Base-by-base conservation (phyloP, 306 rosid species). In the Gynostemma pentaphyllum region DNA sequence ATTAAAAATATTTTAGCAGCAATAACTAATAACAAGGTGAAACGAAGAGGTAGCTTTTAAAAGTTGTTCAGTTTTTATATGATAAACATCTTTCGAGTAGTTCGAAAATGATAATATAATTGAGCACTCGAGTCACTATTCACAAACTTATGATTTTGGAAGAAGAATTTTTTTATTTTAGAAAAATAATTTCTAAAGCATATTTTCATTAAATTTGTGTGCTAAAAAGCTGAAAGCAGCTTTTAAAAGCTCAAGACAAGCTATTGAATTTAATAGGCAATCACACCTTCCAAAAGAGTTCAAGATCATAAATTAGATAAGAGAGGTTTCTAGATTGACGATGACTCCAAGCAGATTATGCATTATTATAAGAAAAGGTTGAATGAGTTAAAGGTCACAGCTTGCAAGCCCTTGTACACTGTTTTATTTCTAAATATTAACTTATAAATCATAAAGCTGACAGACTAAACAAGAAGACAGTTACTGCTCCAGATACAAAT, bases 1-100 rank as follows among this genome's bases (percentile, higher is more conserved):
- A 30, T 67, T 48, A 64, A 76, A 62, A 69, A 32, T 54, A 65
- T 70, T 45, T 32, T 57, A 62, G 51, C 4, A 46, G 44, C 9
- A 42, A 29, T 64, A 40, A 15, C 37, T 21, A 44, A 39, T n/a
- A 16, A 28, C 8, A 51, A 4, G 27, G 6, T 18, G 21, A 15
- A 42, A 48, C 4, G 45, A n/a, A n/a, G n/a, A n/a, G n/a, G n/a
- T n/a, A n/a, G n/a, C n/a, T n/a, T n/a, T n/a, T n/a, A n/a, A n/a
- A n/a, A n/a, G n/a, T n/a, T n/a, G n/a, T n/a, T n/a, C n/a, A n/a
- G n/a, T n/a, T n/a, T n/a, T n/a, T n/a, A n/a, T n/a, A n/a, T n/a
- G n/a, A n/a, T n/a, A n/a, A n/a, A n/a, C n/a, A n/a, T n/a, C n/a
- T n/a, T n/a, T n/a, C n/a, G n/a, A n/a, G n/a, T n/a, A n/a, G n/a